Conservation (phyloP, 148 eudicot genomes). For the Drosera capensis region DNA sequence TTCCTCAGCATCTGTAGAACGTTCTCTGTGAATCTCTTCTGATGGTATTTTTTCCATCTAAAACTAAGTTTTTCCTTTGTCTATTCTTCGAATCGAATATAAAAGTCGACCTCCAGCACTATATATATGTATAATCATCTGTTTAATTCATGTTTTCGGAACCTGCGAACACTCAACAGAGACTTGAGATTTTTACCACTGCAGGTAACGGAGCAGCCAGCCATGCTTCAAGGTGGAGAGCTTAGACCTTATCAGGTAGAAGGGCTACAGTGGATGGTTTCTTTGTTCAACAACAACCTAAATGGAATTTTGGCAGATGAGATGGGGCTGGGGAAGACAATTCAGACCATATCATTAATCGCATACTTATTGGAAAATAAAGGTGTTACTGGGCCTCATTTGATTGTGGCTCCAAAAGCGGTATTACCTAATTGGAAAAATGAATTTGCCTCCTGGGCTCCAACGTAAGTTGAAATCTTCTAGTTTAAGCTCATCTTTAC, state of each 20-base stretch:
- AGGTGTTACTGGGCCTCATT: conserved; percentile 83
- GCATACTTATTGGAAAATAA: conserved; percentile 88
- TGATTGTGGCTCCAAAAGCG: conserved; percentile 96
- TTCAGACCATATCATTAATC: conserved; percentile 82
- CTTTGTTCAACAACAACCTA: conserved; percentile 85
- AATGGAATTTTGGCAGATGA: conserved; percentile 99
- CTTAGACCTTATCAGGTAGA: conserved; percentile 88
- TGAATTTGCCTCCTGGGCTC: conserved; percentile 87
- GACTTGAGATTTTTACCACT: conserved; percentile 6
- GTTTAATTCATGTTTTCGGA: too few relatives aligned
- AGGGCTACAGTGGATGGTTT: conserved; percentile 99
- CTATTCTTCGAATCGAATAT: too few relatives aligned
- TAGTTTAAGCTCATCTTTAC: background rate
- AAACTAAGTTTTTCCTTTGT: too few relatives aligned
- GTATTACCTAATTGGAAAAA: conserved; percentile 88
- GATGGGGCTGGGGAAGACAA: conserved; percentile 98
- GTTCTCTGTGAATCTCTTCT: too few relatives aligned
- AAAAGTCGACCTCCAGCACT: too few relatives aligned
- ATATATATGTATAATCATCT: too few relatives aligned
- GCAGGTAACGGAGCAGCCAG: conserved; percentile 95
- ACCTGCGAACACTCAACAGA: too few relatives aligned
- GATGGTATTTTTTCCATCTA: too few relatives aligned
- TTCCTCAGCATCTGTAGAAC: too few relatives aligned
- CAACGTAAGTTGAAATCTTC: conserved; percentile 34
- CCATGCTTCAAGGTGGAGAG: conserved; percentile 98